Evolutionary conservation across 306 rosid species (phyloP).

Genomic region (Vicia faba): DNA sequence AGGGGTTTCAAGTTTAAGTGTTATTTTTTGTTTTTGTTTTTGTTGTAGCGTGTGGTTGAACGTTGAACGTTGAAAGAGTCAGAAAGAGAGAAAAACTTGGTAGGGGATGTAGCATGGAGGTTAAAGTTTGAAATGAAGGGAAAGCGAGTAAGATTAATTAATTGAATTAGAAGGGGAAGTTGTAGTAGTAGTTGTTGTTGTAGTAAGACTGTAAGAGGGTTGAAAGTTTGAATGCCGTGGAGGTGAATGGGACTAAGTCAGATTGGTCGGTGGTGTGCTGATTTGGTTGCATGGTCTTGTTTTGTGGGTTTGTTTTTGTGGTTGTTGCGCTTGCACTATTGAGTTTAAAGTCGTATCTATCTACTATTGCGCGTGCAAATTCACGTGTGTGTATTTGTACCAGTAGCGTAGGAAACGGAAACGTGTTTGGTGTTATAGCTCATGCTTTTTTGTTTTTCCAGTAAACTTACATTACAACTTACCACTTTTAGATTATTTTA

Average conservation of each 20-base stretch:
- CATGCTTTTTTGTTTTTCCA: no score
- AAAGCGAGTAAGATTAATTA: neutral
- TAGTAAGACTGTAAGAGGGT: neutral
- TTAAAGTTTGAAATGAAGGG: constrained; percentile 14
- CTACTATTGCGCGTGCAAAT: neutral
- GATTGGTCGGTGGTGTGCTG: constrained; percentile 39
- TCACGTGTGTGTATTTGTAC: neutral
- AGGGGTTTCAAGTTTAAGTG: neutral
- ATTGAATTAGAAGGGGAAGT: neutral
- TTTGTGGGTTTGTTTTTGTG: neutral
- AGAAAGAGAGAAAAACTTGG: neutral
- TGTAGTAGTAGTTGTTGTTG: constrained; percentile 15
- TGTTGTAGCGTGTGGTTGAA: constrained; percentile 41
- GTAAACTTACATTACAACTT: no score
- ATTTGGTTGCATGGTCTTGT: constrained; percentile 17
- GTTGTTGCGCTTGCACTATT: neutral
- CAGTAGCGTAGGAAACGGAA: neutral
- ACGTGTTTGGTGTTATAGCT: no score
- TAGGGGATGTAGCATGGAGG: neutral
- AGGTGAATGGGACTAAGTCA: constrained; percentile 38
- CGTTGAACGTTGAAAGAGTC: constrained; percentile 53
- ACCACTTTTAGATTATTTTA: no score
- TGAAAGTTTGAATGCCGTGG: constrained; percentile 33
- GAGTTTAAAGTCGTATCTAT: neutral
- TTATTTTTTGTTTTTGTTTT: neutral